Percentiles rank a stretch among this genome's conserved stretches.
Conservation (phyloP, 192 early-diverging fungal species). For the Lobulomyces angularis region DNA sequence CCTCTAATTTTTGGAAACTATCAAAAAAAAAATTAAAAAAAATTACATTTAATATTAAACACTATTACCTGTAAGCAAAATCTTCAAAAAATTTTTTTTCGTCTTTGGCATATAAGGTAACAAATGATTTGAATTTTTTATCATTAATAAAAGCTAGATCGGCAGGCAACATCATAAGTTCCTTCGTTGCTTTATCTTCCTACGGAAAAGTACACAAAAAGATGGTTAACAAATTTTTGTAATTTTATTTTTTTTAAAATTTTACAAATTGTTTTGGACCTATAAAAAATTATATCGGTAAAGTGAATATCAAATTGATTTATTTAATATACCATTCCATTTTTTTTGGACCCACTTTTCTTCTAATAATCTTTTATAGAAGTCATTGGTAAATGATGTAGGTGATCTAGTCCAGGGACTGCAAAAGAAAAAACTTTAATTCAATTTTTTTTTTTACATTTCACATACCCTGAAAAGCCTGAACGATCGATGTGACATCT, state of each 20-base stretch:
- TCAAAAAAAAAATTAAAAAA: too few species aligned
- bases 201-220: background rate
- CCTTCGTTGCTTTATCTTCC: background rate
- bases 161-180: constrained; percentile 63
- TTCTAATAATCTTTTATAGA: constrained; percentile 44
- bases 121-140: constrained; percentile 40
- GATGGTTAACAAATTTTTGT: constrained; percentile 21
- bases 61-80: too few species aligned
- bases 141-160: constrained; percentile 56
- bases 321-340: constrained; percentile 42
- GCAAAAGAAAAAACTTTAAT: background rate
- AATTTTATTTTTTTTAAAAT: too few species aligned
- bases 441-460: constrained; percentile 8
- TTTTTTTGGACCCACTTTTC: constrained; percentile 28
- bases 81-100: constrained; percentile 77
- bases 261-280: constrained; percentile 82
- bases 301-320: background rate
- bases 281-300: constrained; percentile 48
- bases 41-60: too few species aligned
- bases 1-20: constrained; percentile 73
- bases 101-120: constrained; percentile 58
- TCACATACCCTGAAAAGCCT: constrained; percentile 48
- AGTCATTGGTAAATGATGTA: constrained; percentile 80
- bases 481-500: constrained; percentile 50
- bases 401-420: constrained; percentile 87